Conservation (phyloP, 768 basidiomycete genomes). For the Suillus bovinus region DNA sequence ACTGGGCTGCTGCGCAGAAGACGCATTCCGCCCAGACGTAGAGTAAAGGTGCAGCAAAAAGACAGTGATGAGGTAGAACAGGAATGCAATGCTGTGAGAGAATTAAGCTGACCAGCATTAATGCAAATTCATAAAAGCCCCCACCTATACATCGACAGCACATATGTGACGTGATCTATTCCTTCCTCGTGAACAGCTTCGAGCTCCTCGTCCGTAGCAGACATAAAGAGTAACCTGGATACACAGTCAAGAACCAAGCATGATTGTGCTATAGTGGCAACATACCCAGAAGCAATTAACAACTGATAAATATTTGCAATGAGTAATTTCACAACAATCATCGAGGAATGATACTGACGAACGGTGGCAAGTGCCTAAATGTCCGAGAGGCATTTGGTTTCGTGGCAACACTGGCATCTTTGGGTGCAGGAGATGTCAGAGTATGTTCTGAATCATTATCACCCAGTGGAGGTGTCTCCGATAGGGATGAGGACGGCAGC, state of each 20-base stretch:
- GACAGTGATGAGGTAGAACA: slow-evolving; percentile 73
- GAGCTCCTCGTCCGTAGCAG: slow-evolving; percentile 91
- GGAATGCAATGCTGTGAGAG: slow-evolving; percentile 61
- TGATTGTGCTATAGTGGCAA: not conserved
- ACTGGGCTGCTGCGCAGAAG: slow-evolving; percentile 8
- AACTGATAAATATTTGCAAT: slow-evolving; percentile 42
- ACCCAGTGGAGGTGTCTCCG: slow-evolving; percentile 28
- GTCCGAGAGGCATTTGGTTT: slow-evolving; percentile 48
- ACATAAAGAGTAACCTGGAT: slow-evolving; percentile 82
- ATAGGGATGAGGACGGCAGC: slow-evolving; percentile 30
- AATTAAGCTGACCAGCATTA: slow-evolving; percentile 7
- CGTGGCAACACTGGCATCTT: slow-evolving; percentile 16
- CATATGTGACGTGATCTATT: slow-evolving; percentile 93
- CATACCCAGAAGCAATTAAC: slow-evolving; percentile 72
- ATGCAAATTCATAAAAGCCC: slow-evolving; percentile 14
- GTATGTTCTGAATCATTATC: slow-evolving; percentile 72
- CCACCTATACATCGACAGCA: slow-evolving; percentile 81
- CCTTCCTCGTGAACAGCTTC: slow-evolving; percentile 62
- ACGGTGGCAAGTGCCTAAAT: slow-evolving; percentile 87
- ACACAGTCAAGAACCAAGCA: not conserved
- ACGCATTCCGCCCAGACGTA: slow-evolving; percentile 59
- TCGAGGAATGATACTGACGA: slow-evolving; percentile 52
- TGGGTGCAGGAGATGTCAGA: slow-evolving; percentile 40
- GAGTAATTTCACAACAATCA: slow-evolving; percentile 7
- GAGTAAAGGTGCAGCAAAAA: slow-evolving; percentile 70